These are phyloP conservation scores for Triticum turgidum DNA, from an alignment of 176 grass and related monocot genomes.

Conservation along the genomic window DNA sequence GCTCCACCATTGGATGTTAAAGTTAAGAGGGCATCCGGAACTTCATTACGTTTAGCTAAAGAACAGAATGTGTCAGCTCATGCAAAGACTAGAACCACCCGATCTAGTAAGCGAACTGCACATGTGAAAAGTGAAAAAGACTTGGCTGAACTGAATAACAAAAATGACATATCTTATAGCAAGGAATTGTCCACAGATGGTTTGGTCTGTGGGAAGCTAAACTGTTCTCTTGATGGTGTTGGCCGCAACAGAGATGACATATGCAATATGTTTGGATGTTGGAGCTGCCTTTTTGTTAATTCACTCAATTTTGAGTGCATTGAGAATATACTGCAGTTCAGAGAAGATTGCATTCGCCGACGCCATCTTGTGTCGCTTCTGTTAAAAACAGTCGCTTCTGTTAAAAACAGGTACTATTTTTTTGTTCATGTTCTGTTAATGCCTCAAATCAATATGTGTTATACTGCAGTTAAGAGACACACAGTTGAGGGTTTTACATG, in stretches of 20 bases:
- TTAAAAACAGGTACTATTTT: constrained; percentile 72
- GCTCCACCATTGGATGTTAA: too few species aligned
- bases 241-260: constrained; percentile 18
- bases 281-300: constrained; percentile 56
- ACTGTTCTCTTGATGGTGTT: background rate
- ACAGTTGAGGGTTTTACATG: background rate
- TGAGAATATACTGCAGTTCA: constrained; percentile 56
- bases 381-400: constrained; percentile 62
- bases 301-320: constrained; percentile 48
- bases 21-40: too few species aligned
- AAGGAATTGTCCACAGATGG: too few species aligned
- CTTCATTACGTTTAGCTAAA: too few species aligned
- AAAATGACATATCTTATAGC: too few species aligned
- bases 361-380: constrained; percentile 49
- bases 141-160: too few species aligned
- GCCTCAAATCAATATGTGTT: constrained; percentile 13
- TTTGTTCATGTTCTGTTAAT: constrained; percentile 16
- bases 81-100: too few species aligned
- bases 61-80: too few species aligned
- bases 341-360: constrained; percentile 40
- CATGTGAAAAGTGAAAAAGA: too few species aligned
- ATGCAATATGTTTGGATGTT: constrained; percentile 58
- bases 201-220: constrained; percentile 3
- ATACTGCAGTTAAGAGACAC: background rate
- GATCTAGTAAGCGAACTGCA: too few species aligned